These are phyloP conservation scores for Chionographis japonica DNA, from an alignment of 106 monocot species.

Conservation along the genomic window DNA sequence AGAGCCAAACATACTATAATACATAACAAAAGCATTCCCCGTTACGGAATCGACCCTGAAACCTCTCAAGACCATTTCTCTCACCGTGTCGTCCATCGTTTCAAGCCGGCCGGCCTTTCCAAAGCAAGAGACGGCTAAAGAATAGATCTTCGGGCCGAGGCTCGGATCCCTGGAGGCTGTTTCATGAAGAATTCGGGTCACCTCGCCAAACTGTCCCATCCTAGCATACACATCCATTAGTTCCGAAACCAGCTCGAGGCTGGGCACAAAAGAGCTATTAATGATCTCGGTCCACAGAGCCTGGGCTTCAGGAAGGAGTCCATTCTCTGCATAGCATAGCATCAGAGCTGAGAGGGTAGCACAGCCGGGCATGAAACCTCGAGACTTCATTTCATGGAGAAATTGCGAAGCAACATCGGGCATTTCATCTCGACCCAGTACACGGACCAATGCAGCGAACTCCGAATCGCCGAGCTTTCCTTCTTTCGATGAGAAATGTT, in stretches of 20 bases:
- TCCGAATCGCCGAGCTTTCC: conserved; percentile 8
- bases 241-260: conserved; percentile 20
- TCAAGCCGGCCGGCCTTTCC: conserved; percentile 55
- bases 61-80: conserved; percentile 65
- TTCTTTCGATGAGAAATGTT: neutral
- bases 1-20: conserved; percentile 55
- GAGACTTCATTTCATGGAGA: conserved; percentile 9
- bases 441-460: conserved; percentile 1
- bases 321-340: conserved; percentile 42
- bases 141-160: conserved; percentile 31
- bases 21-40: conserved; percentile 57
- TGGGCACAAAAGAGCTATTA: conserved; percentile 54
- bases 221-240: conserved; percentile 48
- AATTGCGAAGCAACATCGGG: conserved; percentile 11
- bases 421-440: neutral
- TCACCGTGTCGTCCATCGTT: conserved; percentile 59
- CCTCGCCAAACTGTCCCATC: conserved; percentile 52
- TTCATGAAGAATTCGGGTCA: conserved; percentile 38
- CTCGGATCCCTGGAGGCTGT: conserved; percentile 25
- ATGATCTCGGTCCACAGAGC: conserved; percentile 69
- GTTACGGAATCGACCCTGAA: conserved; percentile 56
- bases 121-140: conserved; percentile 62
- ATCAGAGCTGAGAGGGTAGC: conserved; percentile 27
- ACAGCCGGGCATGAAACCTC: conserved; percentile 8
- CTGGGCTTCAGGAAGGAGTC: conserved; percentile 38